A percentile compares a stretch with the other conserved stretches of the same genome.
Conservation (phyloP, 495 filamentous ascomycete species). For the Mytilinidion resinicola region DNA sequence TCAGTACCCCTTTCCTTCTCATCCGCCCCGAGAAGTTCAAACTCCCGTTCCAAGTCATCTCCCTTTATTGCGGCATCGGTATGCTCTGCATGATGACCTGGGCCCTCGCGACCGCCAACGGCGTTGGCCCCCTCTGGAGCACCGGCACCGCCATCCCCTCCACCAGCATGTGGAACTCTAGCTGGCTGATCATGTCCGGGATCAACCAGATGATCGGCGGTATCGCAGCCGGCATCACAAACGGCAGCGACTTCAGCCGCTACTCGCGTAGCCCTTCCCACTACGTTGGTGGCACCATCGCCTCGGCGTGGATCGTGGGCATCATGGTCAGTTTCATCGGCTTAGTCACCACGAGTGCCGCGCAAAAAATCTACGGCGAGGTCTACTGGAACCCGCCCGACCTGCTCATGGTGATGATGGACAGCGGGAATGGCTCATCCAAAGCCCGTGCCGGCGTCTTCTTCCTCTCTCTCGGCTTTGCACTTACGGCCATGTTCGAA, state of each 20-base stretch:
- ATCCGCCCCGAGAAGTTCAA: constrained; percentile 43
- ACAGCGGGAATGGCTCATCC: constrained; percentile 1
- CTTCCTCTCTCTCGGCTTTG: not conserved
- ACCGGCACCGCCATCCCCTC: constrained; percentile 20
- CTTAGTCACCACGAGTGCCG: constrained; percentile 32
- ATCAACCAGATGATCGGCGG: constrained; percentile 33
- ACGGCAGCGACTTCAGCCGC: constrained; percentile 39
- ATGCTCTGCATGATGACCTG: constrained; percentile 40
- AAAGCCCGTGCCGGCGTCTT: not conserved
- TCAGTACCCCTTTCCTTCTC: constrained; percentile 33
- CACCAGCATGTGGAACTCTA: constrained; percentile 27
- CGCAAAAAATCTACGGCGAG: not conserved
- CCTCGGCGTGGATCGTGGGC: constrained; percentile 8
- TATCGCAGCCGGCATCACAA: constrained; percentile 40
- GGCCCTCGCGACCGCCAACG: constrained; percentile 33
- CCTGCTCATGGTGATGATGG: not conserved
- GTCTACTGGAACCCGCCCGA: not conserved
- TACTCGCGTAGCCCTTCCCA: constrained; percentile 28
- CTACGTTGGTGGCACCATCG: constrained; percentile 33
- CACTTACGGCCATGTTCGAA: not conserved
- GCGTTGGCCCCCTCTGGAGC: constrained; percentile 30
- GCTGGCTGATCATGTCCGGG: constrained; percentile 33
- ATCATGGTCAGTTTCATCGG: constrained; percentile 27
- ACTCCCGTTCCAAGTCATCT: constrained; percentile 35
- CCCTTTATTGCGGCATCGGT: constrained; percentile 24